These are phyloP conservation scores for Trifolium pratense DNA, from an alignment of 306 rosid genomes.

Conservation along the genomic window DNA sequence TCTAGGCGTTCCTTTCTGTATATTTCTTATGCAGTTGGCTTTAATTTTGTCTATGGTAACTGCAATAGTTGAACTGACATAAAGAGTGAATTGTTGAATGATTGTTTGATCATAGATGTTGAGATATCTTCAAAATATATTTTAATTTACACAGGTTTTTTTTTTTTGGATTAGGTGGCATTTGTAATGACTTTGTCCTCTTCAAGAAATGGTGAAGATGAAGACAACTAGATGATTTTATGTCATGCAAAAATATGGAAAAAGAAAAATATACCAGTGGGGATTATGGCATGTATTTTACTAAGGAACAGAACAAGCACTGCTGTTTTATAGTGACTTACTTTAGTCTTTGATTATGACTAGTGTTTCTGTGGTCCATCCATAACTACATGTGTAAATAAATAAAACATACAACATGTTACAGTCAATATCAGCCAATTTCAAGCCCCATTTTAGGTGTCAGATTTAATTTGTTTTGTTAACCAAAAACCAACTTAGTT, in stretches of 20 bases:
- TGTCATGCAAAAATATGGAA: conserved; percentile 32
- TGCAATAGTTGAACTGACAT: too few relatives aligned
- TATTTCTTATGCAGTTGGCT: too few relatives aligned
- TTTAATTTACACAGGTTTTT: too few relatives aligned
- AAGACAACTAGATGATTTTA: conserved; percentile 40
- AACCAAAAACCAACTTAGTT: conserved; percentile 37
- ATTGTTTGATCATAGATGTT: too few relatives aligned
- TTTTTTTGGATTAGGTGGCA: conserved; percentile 12
- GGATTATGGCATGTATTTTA: conserved; percentile 35
- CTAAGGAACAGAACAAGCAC: conserved; percentile 33
- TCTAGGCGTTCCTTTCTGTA: too few relatives aligned
- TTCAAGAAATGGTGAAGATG: conserved; percentile 15
- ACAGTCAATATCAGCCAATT: conserved; percentile 28
- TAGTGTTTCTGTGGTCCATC: conserved; percentile 40
- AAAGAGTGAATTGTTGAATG: too few relatives aligned
- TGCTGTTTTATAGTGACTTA: conserved; percentile 41
- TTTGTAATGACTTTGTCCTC: conserved; percentile 36
- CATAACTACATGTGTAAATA: conserved; percentile 7
- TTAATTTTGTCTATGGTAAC: too few relatives aligned
- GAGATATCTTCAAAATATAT: too few relatives aligned
- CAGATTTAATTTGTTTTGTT: conserved; percentile 20
- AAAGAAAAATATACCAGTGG: conserved; percentile 17
- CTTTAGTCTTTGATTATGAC: conserved; percentile 51
- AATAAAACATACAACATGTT: too few relatives aligned
- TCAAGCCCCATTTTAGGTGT: conserved; percentile 45